Conservation (phyloP, 305 asterid species). For the Fraxinus velutina region DNA sequence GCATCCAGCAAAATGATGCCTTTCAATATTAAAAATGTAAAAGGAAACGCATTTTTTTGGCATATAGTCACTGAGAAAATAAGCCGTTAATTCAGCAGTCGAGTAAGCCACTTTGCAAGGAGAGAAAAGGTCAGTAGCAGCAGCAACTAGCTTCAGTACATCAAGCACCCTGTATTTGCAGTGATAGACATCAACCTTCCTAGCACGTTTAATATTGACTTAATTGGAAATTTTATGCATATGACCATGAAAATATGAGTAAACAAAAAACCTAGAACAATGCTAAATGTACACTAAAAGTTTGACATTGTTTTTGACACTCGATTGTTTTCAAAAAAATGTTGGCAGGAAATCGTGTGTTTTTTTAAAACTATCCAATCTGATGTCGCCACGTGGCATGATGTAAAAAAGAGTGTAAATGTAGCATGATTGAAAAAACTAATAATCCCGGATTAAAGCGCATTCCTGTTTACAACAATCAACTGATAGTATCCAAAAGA, state of each 20-base stretch:
- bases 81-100: neutral
- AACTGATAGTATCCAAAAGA: neutral
- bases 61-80: neutral
- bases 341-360: neutral
- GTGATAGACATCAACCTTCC: neutral
- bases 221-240: neutral
- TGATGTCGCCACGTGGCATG: neutral
- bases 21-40: neutral
- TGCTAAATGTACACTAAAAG: neutral
- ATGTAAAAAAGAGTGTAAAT: neutral
- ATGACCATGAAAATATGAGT: neutral
- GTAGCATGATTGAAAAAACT: neutral
- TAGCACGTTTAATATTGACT: neutral
- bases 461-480: neutral
- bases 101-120: neutral
- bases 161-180: neutral
- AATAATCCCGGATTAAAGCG: neutral
- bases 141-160: neutral
- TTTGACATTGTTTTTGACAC: neutral
- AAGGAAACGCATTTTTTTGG: neutral
- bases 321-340: neutral
- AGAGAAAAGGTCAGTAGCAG: neutral
- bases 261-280: neutral
- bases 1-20: neutral
- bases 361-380: no score